Conservation (phyloP, 2,329 filamentous ascomycete genomes). For the Pyrenophora teres region DNA sequence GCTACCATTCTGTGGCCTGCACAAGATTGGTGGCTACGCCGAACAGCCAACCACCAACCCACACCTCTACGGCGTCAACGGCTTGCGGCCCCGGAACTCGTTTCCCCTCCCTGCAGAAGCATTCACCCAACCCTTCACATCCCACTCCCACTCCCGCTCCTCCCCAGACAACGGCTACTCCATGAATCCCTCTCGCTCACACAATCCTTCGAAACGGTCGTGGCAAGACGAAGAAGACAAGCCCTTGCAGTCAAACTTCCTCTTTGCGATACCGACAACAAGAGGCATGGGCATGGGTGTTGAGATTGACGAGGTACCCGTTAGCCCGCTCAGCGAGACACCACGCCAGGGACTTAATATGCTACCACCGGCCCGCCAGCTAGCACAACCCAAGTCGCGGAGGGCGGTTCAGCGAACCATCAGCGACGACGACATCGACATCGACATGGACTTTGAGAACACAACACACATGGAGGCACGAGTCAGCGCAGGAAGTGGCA, state of each 20-base stretch:
- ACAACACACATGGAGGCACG: conserved; percentile 40
- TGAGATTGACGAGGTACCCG: conserved; percentile 41
- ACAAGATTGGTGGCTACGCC: conserved; percentile 72
- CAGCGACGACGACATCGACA: conserved; percentile 33
- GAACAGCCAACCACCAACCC: conserved; percentile 58
- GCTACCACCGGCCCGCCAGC: conserved; percentile 30
- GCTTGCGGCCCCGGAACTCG: conserved; percentile 25
- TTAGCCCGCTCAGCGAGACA: conserved; percentile 41
- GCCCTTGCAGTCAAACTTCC: conserved; percentile 33
- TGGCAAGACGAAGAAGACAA: conserved; percentile 48
- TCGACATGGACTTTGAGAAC: conserved; percentile 43
- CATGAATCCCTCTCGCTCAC: conserved; percentile 18
- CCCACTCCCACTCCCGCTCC: conserved; percentile 21
- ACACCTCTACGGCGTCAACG: conserved; percentile 45
- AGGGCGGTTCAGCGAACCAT: conserved; percentile 11
- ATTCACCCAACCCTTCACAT: conserved; percentile 43
- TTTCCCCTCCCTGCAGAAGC: conserved; percentile 42
- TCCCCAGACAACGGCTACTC: conserved; percentile 37
- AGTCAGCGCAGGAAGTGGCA: conserved; percentile 44
- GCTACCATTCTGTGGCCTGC: conserved; percentile 78
- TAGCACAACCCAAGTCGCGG: conserved; percentile 40
- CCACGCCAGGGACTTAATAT: conserved; percentile 26
- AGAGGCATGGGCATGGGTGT: conserved; percentile 13
- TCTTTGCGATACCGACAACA: conserved; percentile 27
- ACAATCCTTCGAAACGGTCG: conserved; percentile 50